Percentiles rank a stretch among this genome's conserved stretches.
Conservation (phyloP, 1,139 yeast species). For the Hyphopichia fennica region DNA sequence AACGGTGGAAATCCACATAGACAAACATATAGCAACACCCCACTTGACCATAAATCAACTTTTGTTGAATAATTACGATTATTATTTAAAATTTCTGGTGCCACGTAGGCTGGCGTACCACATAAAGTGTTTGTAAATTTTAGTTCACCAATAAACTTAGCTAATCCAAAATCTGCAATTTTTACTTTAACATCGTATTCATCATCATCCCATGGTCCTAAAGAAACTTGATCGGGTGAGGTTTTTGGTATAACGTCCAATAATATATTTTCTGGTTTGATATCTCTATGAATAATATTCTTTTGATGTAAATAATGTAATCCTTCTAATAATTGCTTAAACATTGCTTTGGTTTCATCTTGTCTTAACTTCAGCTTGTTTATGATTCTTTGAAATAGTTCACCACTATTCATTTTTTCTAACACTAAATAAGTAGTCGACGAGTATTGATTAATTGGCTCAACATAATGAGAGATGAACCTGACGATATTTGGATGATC, state of each 20-base stretch:
- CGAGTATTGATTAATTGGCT: constrained; percentile 57
- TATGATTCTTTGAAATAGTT: constrained; percentile 68
- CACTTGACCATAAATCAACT: constrained; percentile 80
- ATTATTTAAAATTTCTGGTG: constrained; percentile 64
- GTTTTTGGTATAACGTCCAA: constrained; percentile 60
- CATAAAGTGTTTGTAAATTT: constrained; percentile 75
- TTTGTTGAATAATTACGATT: constrained; percentile 65
- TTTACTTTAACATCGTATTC: constrained; percentile 67
- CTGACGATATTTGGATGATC: constrained; percentile 72
- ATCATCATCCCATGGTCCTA: constrained; percentile 67
- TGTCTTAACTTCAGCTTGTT: constrained; percentile 60
- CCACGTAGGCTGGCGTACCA: constrained; percentile 84
- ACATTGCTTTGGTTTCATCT: constrained; percentile 61
- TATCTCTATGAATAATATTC: constrained; percentile 85
- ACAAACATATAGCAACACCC: constrained; percentile 73
- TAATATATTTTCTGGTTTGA: constrained; percentile 86
- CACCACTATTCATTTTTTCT: constrained; percentile 75
- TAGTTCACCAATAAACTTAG: constrained; percentile 76
- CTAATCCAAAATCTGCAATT: constrained; percentile 80
- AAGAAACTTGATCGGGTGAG: constrained; percentile 51
- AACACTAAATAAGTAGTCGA: constrained; percentile 65
- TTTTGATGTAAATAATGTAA: constrained; percentile 62
- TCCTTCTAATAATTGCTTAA: constrained; percentile 63
- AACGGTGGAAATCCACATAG: constrained; percentile 85
- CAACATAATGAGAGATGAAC: constrained; percentile 65